Base-by-base conservation (phyloP, 2,329 filamentous ascomycete genomes). In the Magnaporthales sp. region DNA sequence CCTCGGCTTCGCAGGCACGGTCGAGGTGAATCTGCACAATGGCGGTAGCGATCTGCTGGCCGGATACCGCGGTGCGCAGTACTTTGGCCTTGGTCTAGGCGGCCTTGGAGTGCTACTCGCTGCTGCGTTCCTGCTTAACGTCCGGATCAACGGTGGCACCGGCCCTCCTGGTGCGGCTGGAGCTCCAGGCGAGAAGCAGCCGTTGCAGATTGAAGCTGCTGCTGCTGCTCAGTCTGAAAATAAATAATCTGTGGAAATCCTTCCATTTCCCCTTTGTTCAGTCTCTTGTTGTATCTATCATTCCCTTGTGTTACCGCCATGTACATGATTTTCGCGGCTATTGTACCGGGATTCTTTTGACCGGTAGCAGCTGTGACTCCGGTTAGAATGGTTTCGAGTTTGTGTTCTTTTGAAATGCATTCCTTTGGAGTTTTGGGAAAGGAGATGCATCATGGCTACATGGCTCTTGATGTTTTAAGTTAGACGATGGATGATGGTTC, bases 1-100 rank as follows among this genome's bases (percentile, higher is more conserved):
- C 0, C 78, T 91, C 0, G 89, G 88, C 0, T 82, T 91, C 62
- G 88, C 88, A 0, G 88, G 87, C 0, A 90, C 86, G 0, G 82
- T 90, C 2, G 86, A 90, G 71, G 75, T 76, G 0, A 75, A 78
- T 6, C 72, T 79, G 0, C 71, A 72, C 58, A 63, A 69, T 19
- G 66, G 67, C 3, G 70, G 71, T 0, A 66, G 71, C 38, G 71
- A 78, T 58, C 66, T 73, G 32, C 67, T 79, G 11, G 70, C 63
- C 22, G 78, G 78, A 0, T 79, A 76, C 68, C 72, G 76, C 1
- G 78, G 76, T 5, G 77, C 76, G 1, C 72, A 80, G 68, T 80
- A 78, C 67, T 77, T 81, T 70, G 80, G 78, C 6, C 73, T 81
- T 2, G 80, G 79, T 0, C 69, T 82, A 4, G 74, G 77, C 0